Evolutionary conservation across 371 early-diverging fungal species (phyloP).

Genomic region (Conidiobolus coronatus): DNA sequence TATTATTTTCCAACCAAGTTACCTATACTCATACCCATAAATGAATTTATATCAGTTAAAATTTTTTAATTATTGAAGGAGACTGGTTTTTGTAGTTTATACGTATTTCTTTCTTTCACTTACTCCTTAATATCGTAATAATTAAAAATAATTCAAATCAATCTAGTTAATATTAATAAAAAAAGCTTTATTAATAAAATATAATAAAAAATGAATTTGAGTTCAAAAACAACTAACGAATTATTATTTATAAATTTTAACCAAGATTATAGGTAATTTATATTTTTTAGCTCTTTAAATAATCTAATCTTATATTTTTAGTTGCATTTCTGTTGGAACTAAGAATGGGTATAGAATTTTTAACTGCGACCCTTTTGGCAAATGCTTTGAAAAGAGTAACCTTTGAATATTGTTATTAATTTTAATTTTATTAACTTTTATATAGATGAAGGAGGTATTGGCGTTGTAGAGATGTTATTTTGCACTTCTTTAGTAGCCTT

Average conservation of each 20-base stretch:
- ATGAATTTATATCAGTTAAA: too few species aligned
- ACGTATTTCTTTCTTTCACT: too few species aligned
- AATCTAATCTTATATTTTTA: constrained; percentile 7
- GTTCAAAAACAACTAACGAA: constrained; percentile 16
- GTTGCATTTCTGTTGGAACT: constrained; percentile 78
- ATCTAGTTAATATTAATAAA: too few species aligned
- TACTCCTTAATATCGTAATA: too few species aligned
- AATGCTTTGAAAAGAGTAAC: constrained; percentile 57
- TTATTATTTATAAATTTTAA: constrained; percentile 67
- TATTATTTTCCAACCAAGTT: too few species aligned
- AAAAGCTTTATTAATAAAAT: too few species aligned
- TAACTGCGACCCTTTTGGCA: constrained; percentile 86
- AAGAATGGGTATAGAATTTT: constrained; percentile 70
- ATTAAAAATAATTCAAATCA: too few species aligned
- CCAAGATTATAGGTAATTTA: constrained; percentile 63
- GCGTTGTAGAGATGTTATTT: constrained; percentile 90
- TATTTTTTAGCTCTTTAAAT: neutral
- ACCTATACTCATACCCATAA: too few species aligned
- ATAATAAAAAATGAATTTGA: constrained; percentile 13
- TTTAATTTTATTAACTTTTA: neutral
- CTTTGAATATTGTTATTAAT: neutral
- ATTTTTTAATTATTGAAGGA: too few species aligned
- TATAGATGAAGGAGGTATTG: constrained; percentile 60
- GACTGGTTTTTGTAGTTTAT: too few species aligned
- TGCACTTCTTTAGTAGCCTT: constrained; percentile 87